These are phyloP conservation scores for Ambispora gerdemannii DNA, from an alignment of 192 early-diverging fungal species.

Conservation along the genomic window DNA sequence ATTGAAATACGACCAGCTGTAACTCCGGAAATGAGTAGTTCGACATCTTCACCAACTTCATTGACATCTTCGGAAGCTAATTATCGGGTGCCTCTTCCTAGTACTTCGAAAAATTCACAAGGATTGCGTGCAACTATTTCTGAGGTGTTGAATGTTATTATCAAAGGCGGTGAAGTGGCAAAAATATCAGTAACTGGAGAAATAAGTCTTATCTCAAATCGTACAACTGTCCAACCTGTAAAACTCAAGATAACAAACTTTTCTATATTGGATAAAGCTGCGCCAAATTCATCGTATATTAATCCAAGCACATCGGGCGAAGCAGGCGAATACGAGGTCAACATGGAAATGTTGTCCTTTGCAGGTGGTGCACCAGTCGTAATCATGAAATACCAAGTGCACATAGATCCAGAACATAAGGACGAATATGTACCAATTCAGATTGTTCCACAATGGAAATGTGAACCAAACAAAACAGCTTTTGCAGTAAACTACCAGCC, in stretches of 20 bases:
- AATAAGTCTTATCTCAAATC: constrained; percentile 33
- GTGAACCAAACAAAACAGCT: constrained; percentile 45
- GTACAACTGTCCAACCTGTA: constrained; percentile 31
- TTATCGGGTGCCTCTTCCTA: background rate
- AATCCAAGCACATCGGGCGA: constrained; percentile 22
- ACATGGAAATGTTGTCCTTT: constrained; percentile 38
- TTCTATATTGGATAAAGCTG: constrained; percentile 37
- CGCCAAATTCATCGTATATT: constrained; percentile 41
- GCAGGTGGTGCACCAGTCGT: constrained; percentile 24
- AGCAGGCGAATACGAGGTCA: constrained; percentile 38
- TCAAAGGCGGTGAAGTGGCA: constrained; percentile 42
- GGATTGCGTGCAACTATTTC: constrained; percentile 39
- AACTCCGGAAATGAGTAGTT: background rate
- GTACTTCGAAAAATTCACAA: constrained; percentile 13
- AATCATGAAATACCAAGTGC: constrained; percentile 45
- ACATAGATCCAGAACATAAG: constrained; percentile 30
- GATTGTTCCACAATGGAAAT: constrained; percentile 53
- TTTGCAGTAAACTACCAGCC: constrained; percentile 50
- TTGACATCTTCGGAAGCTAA: background rate
- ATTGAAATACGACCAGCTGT: background rate
- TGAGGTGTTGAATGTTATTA: constrained; percentile 45
- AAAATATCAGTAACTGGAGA: constrained; percentile 50
- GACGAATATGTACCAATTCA: constrained; percentile 34
- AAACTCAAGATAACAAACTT: constrained; percentile 25
- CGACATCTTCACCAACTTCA: constrained; percentile 5